Percentiles rank a stretch among this genome's conserved stretches.
Conservation (phyloP, 176 grass and related monocot species). For the Lolium multiflorum region DNA sequence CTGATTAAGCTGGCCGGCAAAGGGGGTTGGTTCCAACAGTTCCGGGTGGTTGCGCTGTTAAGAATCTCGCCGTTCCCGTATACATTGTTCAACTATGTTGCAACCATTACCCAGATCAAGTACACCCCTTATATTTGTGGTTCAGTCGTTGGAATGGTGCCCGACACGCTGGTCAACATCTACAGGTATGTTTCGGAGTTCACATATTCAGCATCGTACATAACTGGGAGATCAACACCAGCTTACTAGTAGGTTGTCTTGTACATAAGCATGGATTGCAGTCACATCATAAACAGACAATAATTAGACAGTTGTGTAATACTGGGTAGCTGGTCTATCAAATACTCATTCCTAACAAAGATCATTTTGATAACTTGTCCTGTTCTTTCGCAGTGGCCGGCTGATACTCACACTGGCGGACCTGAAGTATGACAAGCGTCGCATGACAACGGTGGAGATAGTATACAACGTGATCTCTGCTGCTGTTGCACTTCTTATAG, state of each 20-base stretch:
- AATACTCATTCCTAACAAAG: neutral
- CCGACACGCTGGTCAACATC: slow-evolving; percentile 87
- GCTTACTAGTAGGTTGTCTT: neutral
- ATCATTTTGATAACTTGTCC: neutral
- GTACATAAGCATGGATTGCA: too few species aligned
- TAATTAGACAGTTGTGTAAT: too few species aligned
- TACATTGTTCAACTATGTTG: slow-evolving; percentile 75
- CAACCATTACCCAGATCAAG: slow-evolving; percentile 66
- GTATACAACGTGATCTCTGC: slow-evolving; percentile 78
- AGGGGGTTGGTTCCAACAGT: slow-evolving; percentile 86
- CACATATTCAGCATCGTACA: neutral
- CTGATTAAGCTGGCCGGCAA: slow-evolving; percentile 71
- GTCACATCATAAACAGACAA: too few species aligned
- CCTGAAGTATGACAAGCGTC: slow-evolving; percentile 70
- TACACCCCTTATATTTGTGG: slow-evolving; percentile 83
- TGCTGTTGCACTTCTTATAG: slow-evolving; percentile 53
- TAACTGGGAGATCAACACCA: neutral
- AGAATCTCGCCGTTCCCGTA: slow-evolving; percentile 94
- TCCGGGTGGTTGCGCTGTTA: slow-evolving; percentile 67
- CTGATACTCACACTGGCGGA: slow-evolving; percentile 78
- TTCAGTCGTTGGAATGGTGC: slow-evolving; percentile 88
- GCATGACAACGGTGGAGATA: slow-evolving; percentile 84
- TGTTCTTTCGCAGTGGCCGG: slow-evolving; percentile 67
- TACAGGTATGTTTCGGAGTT: slow-evolving; percentile 67
- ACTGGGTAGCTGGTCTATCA: too few species aligned